phyloP scores from a whole-genome alignment of 441 rosid genomes.

The Gossypium laxum region DNA sequence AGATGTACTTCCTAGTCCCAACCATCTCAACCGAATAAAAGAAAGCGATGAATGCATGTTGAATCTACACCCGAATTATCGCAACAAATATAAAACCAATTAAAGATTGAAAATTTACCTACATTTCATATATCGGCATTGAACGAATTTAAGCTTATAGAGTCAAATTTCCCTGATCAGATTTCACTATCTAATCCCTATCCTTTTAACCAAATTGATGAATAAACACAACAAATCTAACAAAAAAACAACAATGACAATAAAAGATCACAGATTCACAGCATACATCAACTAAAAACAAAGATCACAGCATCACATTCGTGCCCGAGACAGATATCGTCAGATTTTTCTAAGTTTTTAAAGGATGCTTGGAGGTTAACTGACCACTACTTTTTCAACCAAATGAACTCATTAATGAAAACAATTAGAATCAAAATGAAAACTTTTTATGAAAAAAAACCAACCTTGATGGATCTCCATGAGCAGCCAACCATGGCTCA shows the following conservation, averaged over 20 bases:
- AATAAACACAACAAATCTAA: not conserved
- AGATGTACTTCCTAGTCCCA: not conserved
- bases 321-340: not conserved
- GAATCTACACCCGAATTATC: not conserved
- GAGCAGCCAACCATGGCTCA: conserved; percentile 94
- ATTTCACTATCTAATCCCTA: not conserved
- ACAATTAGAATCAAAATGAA: not conserved
- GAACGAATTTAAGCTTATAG: not conserved
- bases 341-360: too few species aligned
- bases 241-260: not conserved
- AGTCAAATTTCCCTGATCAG: not conserved
- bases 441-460: not conserved
- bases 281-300: not conserved
- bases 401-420: not conserved
- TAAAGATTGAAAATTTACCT: not conserved
- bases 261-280: too few species aligned
- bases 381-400: not conserved
- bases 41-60: not conserved
- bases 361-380: not conserved
- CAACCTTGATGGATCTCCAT: conserved; percentile 89
- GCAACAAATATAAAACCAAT: not conserved
- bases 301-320: not conserved
- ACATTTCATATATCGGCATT: not conserved
- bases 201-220: not conserved
- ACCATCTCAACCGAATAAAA: not conserved